Percentiles rank a stretch among this genome's conserved stretches.
phyloP scores from a whole-genome alignment of 306 rosid genomes.

The Pachyrhizus erosus region DNA sequence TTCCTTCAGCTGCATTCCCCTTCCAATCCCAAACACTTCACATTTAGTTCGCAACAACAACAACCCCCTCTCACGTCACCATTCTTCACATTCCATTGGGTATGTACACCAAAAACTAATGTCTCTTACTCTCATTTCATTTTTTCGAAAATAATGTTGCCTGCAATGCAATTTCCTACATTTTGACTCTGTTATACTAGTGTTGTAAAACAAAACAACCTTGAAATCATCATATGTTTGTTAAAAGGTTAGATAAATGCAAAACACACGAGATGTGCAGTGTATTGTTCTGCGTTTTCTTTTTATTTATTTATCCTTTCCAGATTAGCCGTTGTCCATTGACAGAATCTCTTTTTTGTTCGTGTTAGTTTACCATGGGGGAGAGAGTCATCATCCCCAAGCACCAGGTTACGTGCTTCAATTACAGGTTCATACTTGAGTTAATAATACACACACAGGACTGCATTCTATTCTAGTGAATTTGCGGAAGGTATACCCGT shows the following conservation, averaged over 20 bases:
- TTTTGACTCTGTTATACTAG: background rate
- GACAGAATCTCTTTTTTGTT: background rate
- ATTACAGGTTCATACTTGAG: conserved; percentile 27
- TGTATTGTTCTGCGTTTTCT: background rate
- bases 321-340: background rate
- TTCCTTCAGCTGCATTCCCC: conserved; percentile 3
- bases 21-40: conserved; percentile 12
- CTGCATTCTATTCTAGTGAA: background rate
- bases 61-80: background rate
- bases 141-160: background rate
- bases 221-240: background rate
- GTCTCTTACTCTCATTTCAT: background rate
- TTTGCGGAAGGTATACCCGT: background rate
- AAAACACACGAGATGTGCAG: background rate
- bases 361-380: conserved; percentile 31
- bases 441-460: background rate
- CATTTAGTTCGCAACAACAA: conserved; percentile 4
- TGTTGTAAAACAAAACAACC: background rate
- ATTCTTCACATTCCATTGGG: conserved; percentile 7
- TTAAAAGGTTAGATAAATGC: background rate
- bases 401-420: conserved; percentile 31
- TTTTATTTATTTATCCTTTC: background rate
- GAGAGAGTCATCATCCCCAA: background rate
- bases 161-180: background rate
- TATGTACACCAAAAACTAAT: background rate